phyloP scores from a whole-genome alignment of 2,329 filamentous ascomycete species.

The Calycina marina region DNA sequence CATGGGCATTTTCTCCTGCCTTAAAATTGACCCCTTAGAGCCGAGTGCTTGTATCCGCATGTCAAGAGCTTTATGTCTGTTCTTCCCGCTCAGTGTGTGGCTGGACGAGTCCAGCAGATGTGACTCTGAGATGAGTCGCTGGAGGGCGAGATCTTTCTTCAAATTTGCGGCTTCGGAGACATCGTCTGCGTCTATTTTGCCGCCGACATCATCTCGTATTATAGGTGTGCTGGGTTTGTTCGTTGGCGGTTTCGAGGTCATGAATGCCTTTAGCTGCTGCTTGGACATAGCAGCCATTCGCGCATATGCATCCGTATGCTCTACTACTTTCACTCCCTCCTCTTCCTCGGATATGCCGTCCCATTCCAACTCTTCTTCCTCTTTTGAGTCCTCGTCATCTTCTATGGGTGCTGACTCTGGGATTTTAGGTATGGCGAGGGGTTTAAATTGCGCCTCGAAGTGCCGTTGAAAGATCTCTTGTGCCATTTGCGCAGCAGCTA shows the following conservation, averaged over 20 bases:
- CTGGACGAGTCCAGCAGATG: conserved; percentile 60
- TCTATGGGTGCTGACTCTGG: conserved; percentile 5
- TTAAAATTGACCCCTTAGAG: conserved; percentile 58
- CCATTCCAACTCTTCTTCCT: conserved; percentile 38
- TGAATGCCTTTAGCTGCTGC: conserved; percentile 63
- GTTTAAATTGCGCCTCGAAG: conserved; percentile 80
- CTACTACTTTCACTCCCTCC: conserved; percentile 28
- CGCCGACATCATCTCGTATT: conserved; percentile 13
- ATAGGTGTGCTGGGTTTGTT: conserved; percentile 12
- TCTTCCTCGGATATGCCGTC: conserved; percentile 42
- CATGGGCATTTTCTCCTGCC: conserved; percentile 82
- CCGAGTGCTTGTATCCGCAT: conserved; percentile 71
- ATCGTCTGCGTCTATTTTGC: conserved; percentile 31
- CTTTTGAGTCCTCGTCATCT: conserved; percentile 12
- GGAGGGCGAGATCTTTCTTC: conserved; percentile 83
- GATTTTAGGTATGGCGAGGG: conserved; percentile 34
- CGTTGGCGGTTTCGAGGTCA: conserved; percentile 35
- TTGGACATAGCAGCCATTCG: conserved; percentile 37
- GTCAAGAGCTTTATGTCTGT: conserved; percentile 70
- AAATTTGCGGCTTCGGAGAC: conserved; percentile 51
- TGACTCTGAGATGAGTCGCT: conserved; percentile 80
- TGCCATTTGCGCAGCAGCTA: conserved; percentile 33
- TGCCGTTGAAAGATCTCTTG: conserved; percentile 67
- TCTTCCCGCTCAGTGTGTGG: conserved; percentile 40
- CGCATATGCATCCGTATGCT: conserved; percentile 23